phyloP scores from a whole-genome alignment of 2,329 filamentous ascomycete species.

The Ceratocystis cubensis region DNA sequence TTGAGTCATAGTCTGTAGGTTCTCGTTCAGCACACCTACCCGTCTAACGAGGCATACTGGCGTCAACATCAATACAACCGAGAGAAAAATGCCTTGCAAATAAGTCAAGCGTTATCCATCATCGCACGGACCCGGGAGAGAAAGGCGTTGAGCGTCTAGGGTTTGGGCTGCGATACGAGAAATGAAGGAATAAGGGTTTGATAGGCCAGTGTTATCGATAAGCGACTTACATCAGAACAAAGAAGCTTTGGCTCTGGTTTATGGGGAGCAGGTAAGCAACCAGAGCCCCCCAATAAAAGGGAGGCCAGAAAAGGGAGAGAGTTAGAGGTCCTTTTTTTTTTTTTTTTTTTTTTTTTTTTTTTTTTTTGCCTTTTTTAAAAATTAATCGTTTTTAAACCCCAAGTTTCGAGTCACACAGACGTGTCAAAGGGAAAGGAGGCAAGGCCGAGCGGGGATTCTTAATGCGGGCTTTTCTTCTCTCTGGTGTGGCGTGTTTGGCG shows the following conservation, averaged over 20 bases:
- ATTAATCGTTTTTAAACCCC: no score
- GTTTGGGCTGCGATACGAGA: neutral
- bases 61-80: neutral
- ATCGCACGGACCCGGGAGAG: neutral
- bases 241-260: neutral
- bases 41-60: no score
- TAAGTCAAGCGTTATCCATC: neutral
- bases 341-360: no score
- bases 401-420: no score
- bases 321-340: neutral
- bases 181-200: neutral
- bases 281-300: no score
- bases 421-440: no score
- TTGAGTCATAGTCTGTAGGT: neutral
- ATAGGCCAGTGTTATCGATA: neutral
- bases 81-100: neutral
- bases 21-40: neutral
- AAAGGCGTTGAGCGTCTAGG: neutral
- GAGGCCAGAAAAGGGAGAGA: neutral
- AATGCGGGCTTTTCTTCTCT: no score
- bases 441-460: no score
- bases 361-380: no score
- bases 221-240: neutral
- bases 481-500: no score
- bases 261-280: neutral